Base-by-base conservation (phyloP, 2,329 filamentous ascomycete genomes). In the Aspergillus carbonarius region DNA sequence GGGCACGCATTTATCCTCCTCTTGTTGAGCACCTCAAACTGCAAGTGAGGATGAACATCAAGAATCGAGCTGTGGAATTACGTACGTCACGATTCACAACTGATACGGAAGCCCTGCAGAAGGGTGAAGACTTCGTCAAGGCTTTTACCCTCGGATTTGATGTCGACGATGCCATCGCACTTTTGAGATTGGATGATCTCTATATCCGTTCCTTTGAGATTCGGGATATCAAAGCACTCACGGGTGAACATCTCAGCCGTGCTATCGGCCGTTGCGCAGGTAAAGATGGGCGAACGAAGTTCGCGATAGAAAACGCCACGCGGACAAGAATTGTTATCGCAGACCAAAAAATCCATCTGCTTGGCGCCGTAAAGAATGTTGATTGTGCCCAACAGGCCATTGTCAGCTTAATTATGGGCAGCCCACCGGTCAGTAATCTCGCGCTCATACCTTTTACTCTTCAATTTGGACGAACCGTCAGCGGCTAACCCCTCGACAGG, bases 281-380 rank as follows among this genome's bases (percentile, higher is more conserved):
- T 40, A 87, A 88, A 74, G 84, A 87, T 62, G 85, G 85, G 76
- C 87, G 80, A 75, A 87, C 85, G 68, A 87, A 93, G 72, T 97
- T 96, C 74, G 92, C 93, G 10, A 97, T 96, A 66, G 93, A 97
- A 78, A 97, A 97, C 74, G 92, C 93, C 18, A 92, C 86, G 61
- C 84, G 89, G 71, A 96, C 92, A 20, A 83, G 93, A 74, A 90
- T 99, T 54, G 93, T 98, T 47, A 82, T 99, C 55, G 93, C 93
- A 13, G 95, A 96, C 74, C 88, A 88, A 63, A 93, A 95, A 77
- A 93, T 96, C 65, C 91, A 96, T 78, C 93, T 96, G 66, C 80
- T 97, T 37, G 93, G 93, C 46, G 92, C 90, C n/a, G 98, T 96
- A 80, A 92, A 96, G 82, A 96, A 98, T 74, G 96, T 98, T 54